Base-by-base conservation (phyloP, 2,329 filamentous ascomycete genomes). In the Juglanconis oblonga region DNA sequence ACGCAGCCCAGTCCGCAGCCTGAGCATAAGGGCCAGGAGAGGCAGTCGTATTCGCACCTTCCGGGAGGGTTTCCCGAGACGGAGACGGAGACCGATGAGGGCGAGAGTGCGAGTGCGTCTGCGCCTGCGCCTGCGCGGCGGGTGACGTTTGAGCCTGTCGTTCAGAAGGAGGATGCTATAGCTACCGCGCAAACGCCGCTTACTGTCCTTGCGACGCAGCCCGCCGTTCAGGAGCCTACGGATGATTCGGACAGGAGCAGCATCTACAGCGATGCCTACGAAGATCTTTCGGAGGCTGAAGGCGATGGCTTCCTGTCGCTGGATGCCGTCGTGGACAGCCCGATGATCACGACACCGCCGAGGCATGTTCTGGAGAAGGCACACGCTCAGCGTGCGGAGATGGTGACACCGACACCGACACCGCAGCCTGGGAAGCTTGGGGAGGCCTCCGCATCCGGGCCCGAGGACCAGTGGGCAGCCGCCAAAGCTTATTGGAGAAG, bases 181-280 rank as follows among this genome's bases (percentile, higher is more conserved):
- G 45, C 55, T 32, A 60, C 64, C 24, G 14, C 53, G 9, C 64
- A 68, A 3, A 67, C 65, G 29, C 64, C 68, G 0, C 59, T 58
- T 6, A 67, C 67, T 0, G 67, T 66, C 14, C 59, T 63, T 10
- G 67, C 68, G 10, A 64, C 67, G 8, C 67, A 67, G 29, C 59
- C 66, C 2, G 58, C 61, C 1, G 49, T 59, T n/a, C 71, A 77
- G 1, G 77, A 82, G n/a, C 76, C 72, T 5, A 70, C 64, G 17
- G 67, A 67, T 9, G 69, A 70, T 11, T 69, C 76, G 3, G 84
- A 86, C 58, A 75, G 75, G 13, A 77, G 76, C 53, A 87, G 83
- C 62, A 81, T 90, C 31, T 93, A 91, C 69, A 91, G 87, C 64
- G 90, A 93, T 72, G 90, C 90, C 1, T 88, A 88, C 57, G 90